Conservation (phyloP, 2,329 filamentous ascomycete genomes). For the Colletotrichum neosansevieriae region DNA sequence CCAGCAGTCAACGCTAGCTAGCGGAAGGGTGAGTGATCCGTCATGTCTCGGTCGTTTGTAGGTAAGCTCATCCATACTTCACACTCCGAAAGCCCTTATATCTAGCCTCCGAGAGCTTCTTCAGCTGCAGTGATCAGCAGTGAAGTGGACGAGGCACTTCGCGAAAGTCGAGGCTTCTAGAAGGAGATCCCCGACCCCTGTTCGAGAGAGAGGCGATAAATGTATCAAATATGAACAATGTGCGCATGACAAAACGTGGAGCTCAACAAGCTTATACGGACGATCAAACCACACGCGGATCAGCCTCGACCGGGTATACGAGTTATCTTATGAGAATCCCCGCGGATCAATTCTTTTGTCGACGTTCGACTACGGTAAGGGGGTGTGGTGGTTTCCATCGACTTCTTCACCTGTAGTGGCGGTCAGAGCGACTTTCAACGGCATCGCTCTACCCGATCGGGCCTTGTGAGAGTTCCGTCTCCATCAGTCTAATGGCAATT, state of each 20-base stretch:
- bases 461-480: no score
- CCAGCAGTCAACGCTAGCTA: no score
- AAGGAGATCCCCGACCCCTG: slow-evolving; percentile 6
- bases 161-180: neutral
- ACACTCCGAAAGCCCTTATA: no score
- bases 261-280: slow-evolving; percentile 22
- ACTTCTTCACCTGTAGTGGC: neutral
- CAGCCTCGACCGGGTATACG: neutral
- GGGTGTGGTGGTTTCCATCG: neutral
- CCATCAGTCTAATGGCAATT: no score
- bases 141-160: neutral
- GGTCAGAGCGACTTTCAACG: no score
- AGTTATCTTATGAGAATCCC: slow-evolving; percentile 12
- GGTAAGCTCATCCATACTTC: no score
- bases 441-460: no score
- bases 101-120: no score
- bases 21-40: no score
- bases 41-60: no score
- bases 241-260: slow-evolving; percentile 2
- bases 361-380: neutral
- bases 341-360: slow-evolving; percentile 15
- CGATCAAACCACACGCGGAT: slow-evolving; percentile 26
- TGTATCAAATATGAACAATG: slow-evolving; percentile 21
- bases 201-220: slow-evolving; percentile 6
- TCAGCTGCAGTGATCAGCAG: no score